A percentile compares a stretch with the other conserved stretches of the same genome.
These are phyloP conservation scores for Trypanosoma boissoni DNA, from an alignment of 208 protist species.

Conservation along the genomic window DNA sequence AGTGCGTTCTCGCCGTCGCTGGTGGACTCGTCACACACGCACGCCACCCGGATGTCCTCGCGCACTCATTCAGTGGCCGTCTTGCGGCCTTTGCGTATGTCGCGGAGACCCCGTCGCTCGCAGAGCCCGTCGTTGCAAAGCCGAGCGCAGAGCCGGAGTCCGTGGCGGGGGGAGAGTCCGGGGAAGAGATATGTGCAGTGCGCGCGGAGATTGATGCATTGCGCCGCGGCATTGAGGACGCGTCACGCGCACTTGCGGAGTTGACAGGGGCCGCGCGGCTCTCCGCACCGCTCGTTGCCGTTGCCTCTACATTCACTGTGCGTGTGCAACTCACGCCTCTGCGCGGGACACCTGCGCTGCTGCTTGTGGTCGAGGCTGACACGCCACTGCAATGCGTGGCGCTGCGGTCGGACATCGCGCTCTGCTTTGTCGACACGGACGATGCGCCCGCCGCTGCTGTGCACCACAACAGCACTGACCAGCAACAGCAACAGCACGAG, in stretches of 20 bases:
- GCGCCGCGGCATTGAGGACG: conserved; percentile 32
- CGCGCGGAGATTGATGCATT: conserved; percentile 44
- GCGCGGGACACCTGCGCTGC: conserved; percentile 45
- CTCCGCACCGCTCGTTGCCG: conserved; percentile 34
- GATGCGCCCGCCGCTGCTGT: conserved; percentile 31
- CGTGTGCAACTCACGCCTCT: conserved; percentile 48
- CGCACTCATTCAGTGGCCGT: conserved; percentile 77
- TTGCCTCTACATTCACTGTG: conserved; percentile 65
- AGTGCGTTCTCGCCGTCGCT: conserved; percentile 64
- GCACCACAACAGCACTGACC: too few relatives aligned
- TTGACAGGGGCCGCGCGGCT: conserved; percentile 19
- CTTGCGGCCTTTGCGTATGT: conserved; percentile 62
- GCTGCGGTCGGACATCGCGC: conserved; percentile 36
- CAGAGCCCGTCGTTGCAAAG: conserved; percentile 7
- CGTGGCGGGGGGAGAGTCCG: conserved; percentile 14
- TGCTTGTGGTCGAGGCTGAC: conserved; percentile 52
- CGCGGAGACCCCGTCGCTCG: conserved; percentile 26
- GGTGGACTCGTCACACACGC: conserved; percentile 55
- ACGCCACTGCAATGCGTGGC: conserved; percentile 51
- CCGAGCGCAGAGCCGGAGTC: conserved; percentile 19
- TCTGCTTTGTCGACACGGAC: conserved; percentile 47
- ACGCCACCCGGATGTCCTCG: conserved; percentile 36
- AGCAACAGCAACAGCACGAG: too few relatives aligned
- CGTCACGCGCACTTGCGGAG: conserved; percentile 40
- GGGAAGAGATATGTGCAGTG: conserved; percentile 34